Evolutionary conservation across 176 grass and related monocot species (phyloP).

Genomic region (Raddia guianensis): DNA sequence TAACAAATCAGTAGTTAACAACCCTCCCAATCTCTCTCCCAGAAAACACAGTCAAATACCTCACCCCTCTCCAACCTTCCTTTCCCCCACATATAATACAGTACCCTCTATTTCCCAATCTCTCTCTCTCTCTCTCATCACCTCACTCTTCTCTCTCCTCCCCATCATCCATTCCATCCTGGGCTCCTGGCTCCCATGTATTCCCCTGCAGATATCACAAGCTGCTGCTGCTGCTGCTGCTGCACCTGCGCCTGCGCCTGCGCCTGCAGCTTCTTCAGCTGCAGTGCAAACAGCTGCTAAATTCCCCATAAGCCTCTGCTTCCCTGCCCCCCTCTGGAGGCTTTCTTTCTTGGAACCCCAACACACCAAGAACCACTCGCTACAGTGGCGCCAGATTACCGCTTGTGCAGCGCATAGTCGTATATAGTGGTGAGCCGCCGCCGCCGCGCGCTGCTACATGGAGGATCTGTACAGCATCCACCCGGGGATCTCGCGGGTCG

Average conservation of each 20-base stretch:
- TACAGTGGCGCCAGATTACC: constrained; percentile 42
- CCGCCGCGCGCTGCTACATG: constrained; percentile 36
- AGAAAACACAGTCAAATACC: constrained; percentile 23
- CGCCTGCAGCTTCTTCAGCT: constrained; percentile 39
- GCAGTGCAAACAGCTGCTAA: constrained; percentile 64
- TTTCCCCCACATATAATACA: constrained; percentile 26
- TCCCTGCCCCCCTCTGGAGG: constrained; percentile 16
- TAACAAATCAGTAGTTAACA: constrained; percentile 26
- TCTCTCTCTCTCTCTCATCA: neutral
- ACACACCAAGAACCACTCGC: constrained; percentile 36
- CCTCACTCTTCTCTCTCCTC: neutral
- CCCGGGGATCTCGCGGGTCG: constrained; percentile 61
- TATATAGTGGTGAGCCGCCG: constrained; percentile 4
- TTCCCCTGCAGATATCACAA: constrained; percentile 45
- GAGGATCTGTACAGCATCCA: constrained; percentile 98
- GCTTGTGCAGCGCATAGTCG: constrained; percentile 30
- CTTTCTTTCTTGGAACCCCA: constrained; percentile 28
- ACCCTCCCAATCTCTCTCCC: constrained; percentile 20
- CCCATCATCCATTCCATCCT: neutral
- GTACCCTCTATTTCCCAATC: constrained; percentile 19
- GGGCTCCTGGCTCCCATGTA: neutral
- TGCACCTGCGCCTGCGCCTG: neutral
- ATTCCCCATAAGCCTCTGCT: constrained; percentile 40
- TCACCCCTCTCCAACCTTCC: neutral
- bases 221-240: constrained; percentile 38